Percentiles rank a stretch among this genome's conserved stretches.
Evolutionary conservation across 2,329 filamentous ascomycete species (phyloP).

Genomic region (Fusarium sp.): DNA sequence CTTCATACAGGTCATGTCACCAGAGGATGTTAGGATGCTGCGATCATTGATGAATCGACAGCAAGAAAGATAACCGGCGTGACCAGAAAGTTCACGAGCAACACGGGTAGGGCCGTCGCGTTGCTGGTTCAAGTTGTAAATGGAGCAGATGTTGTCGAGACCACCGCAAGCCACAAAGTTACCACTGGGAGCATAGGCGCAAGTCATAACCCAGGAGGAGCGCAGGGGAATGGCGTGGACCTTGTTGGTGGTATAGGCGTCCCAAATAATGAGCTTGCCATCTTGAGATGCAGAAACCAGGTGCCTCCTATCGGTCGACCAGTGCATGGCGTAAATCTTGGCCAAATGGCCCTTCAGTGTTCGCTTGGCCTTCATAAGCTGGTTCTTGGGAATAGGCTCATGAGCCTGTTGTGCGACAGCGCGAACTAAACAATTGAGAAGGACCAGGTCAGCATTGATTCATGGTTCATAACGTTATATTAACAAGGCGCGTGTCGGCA

Average conservation of each 20-base stretch:
- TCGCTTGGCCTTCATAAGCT: conserved; percentile 95
- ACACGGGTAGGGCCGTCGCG: conserved; percentile 97
- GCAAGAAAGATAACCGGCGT: conserved; percentile 97
- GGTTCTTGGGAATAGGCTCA: conserved; percentile 88
- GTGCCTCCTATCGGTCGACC: conserved; percentile 97
- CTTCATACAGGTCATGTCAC: conserved; percentile 99
- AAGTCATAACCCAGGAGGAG: conserved; percentile 99
- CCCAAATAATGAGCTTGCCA: conserved; percentile 99
- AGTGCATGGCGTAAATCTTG: conserved; percentile 99
- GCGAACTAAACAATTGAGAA: conserved; percentile 70
- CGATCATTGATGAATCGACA: conserved; percentile 99
- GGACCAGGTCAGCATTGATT: conserved; percentile 40
- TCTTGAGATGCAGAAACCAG: conserved; percentile 98
- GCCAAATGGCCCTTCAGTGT: conserved; percentile 97
- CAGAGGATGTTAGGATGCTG: conserved; percentile 95
- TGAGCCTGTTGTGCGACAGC: conserved; percentile 92
- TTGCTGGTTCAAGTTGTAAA: conserved; percentile 96
- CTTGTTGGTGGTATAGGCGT: conserved; percentile 99
- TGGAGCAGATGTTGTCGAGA: conserved; percentile 99
- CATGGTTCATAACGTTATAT: neutral
- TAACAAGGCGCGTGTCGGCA: neutral
- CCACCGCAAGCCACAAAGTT: conserved; percentile 99
- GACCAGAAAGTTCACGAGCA: conserved; percentile 92
- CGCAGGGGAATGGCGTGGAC: conserved; percentile 97
- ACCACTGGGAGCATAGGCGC: conserved; percentile 96